Base-by-base conservation (phyloP, 202 grass and related monocot species). In the Panicum hallii region DNA sequence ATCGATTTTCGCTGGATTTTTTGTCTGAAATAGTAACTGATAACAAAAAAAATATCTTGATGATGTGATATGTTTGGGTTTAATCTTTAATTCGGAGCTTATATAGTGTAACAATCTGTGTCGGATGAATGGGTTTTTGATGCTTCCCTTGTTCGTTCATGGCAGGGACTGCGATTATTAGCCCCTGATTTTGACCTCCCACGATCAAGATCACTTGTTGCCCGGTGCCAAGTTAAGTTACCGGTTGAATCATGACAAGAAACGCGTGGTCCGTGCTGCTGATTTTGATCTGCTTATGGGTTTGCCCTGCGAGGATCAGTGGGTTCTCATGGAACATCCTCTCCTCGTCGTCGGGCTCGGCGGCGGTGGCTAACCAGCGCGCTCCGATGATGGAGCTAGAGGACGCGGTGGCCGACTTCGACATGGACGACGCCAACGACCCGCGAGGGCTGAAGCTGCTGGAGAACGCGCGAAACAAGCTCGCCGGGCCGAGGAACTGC, bases 391-490 rank as follows among this genome's bases (percentile, higher is more conserved):
- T 85, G 84, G 85, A 60, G 11, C 71, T 90, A 1, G 65, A 74
- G 0, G 79, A 67, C 6, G 74, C 74, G 43, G 61, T 84, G 44
- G 87, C 88, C 0, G 82, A 93, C 57, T 92, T 94, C 79, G 81
- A 85, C 66, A 74, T 93, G 64, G 86, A 82, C 46, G 84, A 60
- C 15, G 9, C 73, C 57, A 82, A 83, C 8, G 57, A 89, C 77
- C 78, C 77, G 10, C 49, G 63, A 66, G 97, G 79, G 77, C 49
- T 45, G 22, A 87, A 96, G 85, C 73, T 99, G 36, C 82, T 99
- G 46, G 97, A 99, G 83, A 92, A 97, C 57, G 94, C 93, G 23
- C 72, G 70, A 84, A 88, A 19, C 79, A 91, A 81, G 75, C 76
- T 99, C 13, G 70, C 61, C 3, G 91, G 88, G 4, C 79, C 88